Base-by-base conservation (phyloP, 352 stramenopile genomes). In the Pythium vanterpoolii region DNA sequence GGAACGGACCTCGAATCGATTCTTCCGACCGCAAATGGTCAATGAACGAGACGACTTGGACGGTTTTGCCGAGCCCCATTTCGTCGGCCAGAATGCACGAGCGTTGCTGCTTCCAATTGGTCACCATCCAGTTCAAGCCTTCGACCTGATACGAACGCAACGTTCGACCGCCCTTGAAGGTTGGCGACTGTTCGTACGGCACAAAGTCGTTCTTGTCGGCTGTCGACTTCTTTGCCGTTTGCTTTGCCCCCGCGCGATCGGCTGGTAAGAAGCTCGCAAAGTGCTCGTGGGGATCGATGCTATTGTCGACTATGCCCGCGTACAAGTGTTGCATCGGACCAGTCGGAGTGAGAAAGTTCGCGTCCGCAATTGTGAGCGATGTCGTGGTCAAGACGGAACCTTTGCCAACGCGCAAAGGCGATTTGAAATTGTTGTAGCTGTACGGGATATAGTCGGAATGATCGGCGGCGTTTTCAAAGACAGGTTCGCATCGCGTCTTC, bases 41-140 rank as follows among this genome's bases (percentile, higher is more conserved):
- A 64, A 98, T 83, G 51, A 98, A 96, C 10, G 89, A 96, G 9
- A 96, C 87, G 23, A 96, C 97, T 79, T 98, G 95, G 28, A 98
- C 95, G 31, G 92, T 98, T 67, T 98, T 98, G 16, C 89, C 90
- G 24, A 98, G 76, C 24, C 92, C 92, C 92, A 97, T 98, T 52
- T 97, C 89, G 50, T 98, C 90, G 5, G 90, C 92, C 33, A 96
- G 61, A 45, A 96, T 92, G 47, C 77, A 91, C n/a, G 83, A 94
- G 28, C 87, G 83, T 57, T 95, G 83, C 6, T 86, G 83, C 66
- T 96, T 95, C 53, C 87, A 92, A 54, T 76, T 92, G 11, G 85
- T 89, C 28, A 94, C 77, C 82, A 96, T 96, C 87, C 87, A 96
- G 50, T 96, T 96, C 7, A 96, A 66, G 14, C 87, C 87, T 56